Evolutionary conservation across 805 yeast species (phyloP), one percentile per base, ranked within the genome.

Genomic region (Citeromyces matritensis): DNA sequence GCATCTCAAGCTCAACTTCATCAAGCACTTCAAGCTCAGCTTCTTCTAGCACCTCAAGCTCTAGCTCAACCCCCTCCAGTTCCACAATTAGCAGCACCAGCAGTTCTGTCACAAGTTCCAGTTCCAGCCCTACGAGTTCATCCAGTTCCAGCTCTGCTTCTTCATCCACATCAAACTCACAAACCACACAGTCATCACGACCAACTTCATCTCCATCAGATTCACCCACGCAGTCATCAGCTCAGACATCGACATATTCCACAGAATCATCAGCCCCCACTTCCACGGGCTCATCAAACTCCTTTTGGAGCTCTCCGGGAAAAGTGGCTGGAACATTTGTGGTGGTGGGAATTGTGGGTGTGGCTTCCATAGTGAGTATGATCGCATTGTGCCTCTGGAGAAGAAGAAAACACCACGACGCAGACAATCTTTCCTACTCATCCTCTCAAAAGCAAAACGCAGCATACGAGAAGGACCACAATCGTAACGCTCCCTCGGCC

Each of bases 271-370:
- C 40, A 8, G n/a, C 47, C 11, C 38, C 41, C 9, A 32, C 43
- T 10, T 30, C 44, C 10, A 23, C 42, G 11, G 19, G 41, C 3
- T 17, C 39, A 6, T 13, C 33, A n/a, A 44, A 43, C 12, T 57
- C 73, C 3, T 83, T 77, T 45, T 83, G 79, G 62, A 60, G 64
- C 35, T 57, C 70, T 30, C 69, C 69, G 29, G 93, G 88, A 0
- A 79, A 77, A 46, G 91, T 83, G 1, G 93, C 86, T 0, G 95
- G 93, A 3, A 79, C 84, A 0, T 83, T 83, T 52, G 71, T 79
- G 2, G 85, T 69, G 0, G 91, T 83, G 11, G 94, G 86, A 1
- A 42, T 83, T 1, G 73, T 75, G 1, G 66, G 55, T 1, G 42
- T 69, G 0, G 61, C 61, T 1, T 30, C 73, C 1, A 30, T 76